Base-by-base conservation (phyloP, 176 grass and related monocot species). In the barley (Hordeum vulgare) region DNA sequence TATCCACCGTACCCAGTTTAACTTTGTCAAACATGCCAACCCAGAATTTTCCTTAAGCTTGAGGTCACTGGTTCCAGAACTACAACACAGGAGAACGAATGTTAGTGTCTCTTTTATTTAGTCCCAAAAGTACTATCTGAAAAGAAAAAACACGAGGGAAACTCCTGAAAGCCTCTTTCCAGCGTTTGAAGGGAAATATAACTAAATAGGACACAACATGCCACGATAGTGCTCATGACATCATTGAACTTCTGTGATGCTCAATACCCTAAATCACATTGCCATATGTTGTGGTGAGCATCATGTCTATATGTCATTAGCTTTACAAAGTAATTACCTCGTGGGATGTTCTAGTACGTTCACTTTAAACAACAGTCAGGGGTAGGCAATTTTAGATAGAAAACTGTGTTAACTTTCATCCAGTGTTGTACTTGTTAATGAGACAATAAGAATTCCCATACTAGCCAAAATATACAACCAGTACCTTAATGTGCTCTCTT, bases 1-100 rank as follows among this genome's bases (percentile, higher is more conserved):
- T 80, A 47, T 77, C 56, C 25, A 72, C 47, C 27, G 27, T 65
- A 36, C 80, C 61, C 31, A 61, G 47, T 72, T 59, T n/a, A 86
- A 34, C 17, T 73, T 83, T 42, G n/a, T 5, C 74, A 66, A 44
- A 20, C 4, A 33, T 61, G 59, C 60, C 9, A 34, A 75, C 18
- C 42, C 0, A 29, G 24, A 17, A 68, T 59, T 60, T 74, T 51
- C 29, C 77, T 72, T 44, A 56, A 85, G 61, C 41, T 80, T 20
- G 45, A 44, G 59, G 57, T 10, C 23, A 56, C 28, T 51, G 4
- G 59, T 29, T 37, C 60, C 8, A 60, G 12, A 75, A 64, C 40
- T 21, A 37, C 14, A 18, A 12, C 37, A 21, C 44, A 37, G 11
- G 56, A 65, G 54, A 23, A 26, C 49, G 14, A 56, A 74, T 24